phyloP scores from a whole-genome alignment of 768 basidiomycete genomes.

The Phanerodontia chrysosporium region DNA sequence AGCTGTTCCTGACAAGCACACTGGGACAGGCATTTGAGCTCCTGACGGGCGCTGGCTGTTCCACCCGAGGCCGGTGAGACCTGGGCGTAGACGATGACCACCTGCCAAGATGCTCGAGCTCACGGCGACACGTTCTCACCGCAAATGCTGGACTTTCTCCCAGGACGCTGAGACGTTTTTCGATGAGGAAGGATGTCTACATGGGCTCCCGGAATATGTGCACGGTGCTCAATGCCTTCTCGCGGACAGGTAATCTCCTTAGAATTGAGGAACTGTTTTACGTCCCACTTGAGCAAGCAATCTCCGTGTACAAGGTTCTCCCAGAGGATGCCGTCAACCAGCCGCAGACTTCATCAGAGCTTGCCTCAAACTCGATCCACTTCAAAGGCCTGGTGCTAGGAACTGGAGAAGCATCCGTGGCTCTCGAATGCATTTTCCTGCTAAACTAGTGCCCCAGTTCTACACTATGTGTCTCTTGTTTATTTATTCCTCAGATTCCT shows the following conservation, averaged over 20 bases:
- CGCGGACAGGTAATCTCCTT: neutral
- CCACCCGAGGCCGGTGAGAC: conserved; percentile 12
- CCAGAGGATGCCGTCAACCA: neutral
- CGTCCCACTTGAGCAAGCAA: neutral
- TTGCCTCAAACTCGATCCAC: conserved; percentile 2
- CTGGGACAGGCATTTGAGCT: conserved; percentile 23
- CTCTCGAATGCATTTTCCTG: neutral
- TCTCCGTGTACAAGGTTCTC: neutral
- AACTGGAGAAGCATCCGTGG: conserved; percentile 7
- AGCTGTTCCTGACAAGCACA: neutral
- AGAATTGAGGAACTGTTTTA: neutral
- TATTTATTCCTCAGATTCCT: too few relatives aligned
- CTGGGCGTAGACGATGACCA: conserved; percentile 24
- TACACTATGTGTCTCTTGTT: too few relatives aligned
- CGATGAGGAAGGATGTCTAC: conserved; percentile 2
- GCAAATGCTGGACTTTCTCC: conserved; percentile 10
- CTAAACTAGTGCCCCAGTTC: neutral
- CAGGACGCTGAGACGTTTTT: neutral
- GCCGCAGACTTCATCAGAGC: conserved; percentile 6
- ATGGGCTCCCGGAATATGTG: neutral
- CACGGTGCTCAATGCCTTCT: too few relatives aligned
- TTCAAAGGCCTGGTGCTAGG: conserved; percentile 5
- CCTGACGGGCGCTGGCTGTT: conserved; percentile 22
- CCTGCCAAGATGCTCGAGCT: conserved; percentile 29
- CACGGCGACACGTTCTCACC: conserved; percentile 23